These are phyloP conservation scores for Graphium sp. DNA, from an alignment of 2,329 filamentous ascomycete genomes.

Conservation along the genomic window DNA sequence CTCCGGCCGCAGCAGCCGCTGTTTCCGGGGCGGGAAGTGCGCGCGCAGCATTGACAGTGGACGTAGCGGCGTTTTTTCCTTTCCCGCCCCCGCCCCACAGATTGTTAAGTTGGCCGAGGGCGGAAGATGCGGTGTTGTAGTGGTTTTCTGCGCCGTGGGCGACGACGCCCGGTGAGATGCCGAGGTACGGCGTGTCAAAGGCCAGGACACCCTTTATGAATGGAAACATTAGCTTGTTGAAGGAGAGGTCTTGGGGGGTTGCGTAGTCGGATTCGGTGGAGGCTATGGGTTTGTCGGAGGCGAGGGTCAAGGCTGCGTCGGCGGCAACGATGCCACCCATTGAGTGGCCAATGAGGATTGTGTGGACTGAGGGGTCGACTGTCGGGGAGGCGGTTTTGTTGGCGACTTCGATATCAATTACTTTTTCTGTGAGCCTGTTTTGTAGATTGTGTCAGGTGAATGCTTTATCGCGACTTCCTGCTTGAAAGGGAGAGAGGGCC, in stretches of 20 bases:
- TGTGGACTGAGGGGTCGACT: conserved; percentile 68
- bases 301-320: conserved; percentile 64
- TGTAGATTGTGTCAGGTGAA: neutral
- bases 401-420: conserved; percentile 85
- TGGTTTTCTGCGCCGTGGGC: conserved; percentile 76
- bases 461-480: neutral
- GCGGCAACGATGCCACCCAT: conserved; percentile 92
- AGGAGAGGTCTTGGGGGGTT: conserved; percentile 23
- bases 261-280: too few relatives aligned
- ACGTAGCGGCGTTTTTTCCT: conserved; percentile 6
- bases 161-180: conserved; percentile 67
- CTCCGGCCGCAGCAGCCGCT: conserved; percentile 13
- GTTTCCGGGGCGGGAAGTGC: conserved; percentile 12
- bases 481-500: neutral
- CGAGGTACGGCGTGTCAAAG: conserved; percentile 86
- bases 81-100: conserved; percentile 37
- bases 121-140: conserved; percentile 56
- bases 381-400: conserved; percentile 69
- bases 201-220: conserved; percentile 81
- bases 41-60: conserved; percentile 4
- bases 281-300: conserved; percentile 35
- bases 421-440: conserved; percentile 65
- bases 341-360: conserved; percentile 71
- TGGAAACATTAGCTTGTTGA: conserved; percentile 71
- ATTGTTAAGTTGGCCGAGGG: conserved; percentile 49